These are phyloP conservation scores for Allomyces arbusculus DNA, from an alignment of 192 early-diverging fungal species.

Conservation along the genomic window DNA sequence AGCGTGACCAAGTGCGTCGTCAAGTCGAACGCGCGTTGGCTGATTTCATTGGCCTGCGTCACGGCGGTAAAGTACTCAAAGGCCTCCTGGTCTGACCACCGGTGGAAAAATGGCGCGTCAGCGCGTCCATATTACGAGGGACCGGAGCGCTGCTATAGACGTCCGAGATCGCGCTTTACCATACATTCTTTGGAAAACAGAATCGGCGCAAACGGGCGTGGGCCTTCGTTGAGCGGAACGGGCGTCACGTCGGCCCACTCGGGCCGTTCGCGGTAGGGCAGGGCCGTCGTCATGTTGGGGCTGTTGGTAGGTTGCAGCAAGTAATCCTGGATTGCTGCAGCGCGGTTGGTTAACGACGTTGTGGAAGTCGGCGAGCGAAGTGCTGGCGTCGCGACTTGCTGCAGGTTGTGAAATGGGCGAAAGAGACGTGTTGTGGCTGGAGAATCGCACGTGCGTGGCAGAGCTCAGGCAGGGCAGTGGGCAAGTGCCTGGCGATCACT, in stretches of 20 bases:
- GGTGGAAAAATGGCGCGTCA: slow-evolving; percentile 1
- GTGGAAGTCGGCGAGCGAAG: no score
- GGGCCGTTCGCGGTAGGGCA: slow-evolving; percentile 5
- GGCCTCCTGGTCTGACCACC: slow-evolving; percentile 31
- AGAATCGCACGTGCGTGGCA: no score
- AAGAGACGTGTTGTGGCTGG: no score
- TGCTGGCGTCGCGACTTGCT: no score
- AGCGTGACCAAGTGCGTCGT: slow-evolving; percentile 56
- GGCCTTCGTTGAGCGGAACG: slow-evolving; percentile 57
- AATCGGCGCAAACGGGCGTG: slow-evolving; percentile 59
- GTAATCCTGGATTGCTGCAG: no score
- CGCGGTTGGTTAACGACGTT: no score
- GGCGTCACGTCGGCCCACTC: slow-evolving; percentile 48
- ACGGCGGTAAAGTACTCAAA: slow-evolving; percentile 84
- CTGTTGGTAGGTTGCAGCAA: neutral
- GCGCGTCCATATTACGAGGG: neutral
- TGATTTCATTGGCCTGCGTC: slow-evolving; percentile 42
- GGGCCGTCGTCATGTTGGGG: neutral
- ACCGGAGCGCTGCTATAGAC: neutral
- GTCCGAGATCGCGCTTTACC: neutral
- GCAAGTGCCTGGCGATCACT: no score
- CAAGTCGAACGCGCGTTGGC: slow-evolving; percentile 57
- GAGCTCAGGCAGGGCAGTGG: no score
- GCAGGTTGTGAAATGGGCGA: no score
- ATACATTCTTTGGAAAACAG: slow-evolving; percentile 58